A percentile compares a stretch with the other conserved stretches of the same genome.
These are phyloP conservation scores for Isatis tinctoria DNA, from an alignment of 345 rosid species.

Conservation along the genomic window DNA sequence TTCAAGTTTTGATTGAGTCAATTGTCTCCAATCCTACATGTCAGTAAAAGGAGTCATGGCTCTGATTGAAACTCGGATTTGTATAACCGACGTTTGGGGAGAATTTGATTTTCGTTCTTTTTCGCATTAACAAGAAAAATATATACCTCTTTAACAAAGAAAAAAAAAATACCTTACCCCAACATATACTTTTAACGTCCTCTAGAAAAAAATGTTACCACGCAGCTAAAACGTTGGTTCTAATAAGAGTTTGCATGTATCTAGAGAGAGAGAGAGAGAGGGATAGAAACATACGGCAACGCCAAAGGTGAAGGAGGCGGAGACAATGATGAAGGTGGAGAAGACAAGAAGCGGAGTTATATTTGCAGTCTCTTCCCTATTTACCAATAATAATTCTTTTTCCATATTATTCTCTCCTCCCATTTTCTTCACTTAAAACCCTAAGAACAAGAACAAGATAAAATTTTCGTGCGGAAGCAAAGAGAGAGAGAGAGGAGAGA, in stretches of 20 bases:
- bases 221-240: neutral
- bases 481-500: too few relatives aligned
- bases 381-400: slow-evolving; percentile 18
- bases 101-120: neutral
- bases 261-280: neutral
- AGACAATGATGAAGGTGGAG: slow-evolving; percentile 49
- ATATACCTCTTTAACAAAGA: too few relatives aligned
- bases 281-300: slow-evolving; percentile 36
- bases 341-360: slow-evolving; percentile 29
- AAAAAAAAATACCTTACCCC: neutral
- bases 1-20: neutral
- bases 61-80: neutral
- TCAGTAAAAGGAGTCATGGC: neutral
- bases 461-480: neutral
- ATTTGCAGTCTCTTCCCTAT: neutral
- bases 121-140: neutral
- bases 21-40: neutral
- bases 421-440: slow-evolving; percentile 10
- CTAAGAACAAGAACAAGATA: neutral
- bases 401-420: slow-evolving; percentile 8
- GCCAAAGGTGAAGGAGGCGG: slow-evolving; percentile 49
- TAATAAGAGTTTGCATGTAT: neutral
- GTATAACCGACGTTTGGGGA: neutral
- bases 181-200: neutral
- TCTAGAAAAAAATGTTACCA: neutral